Evolutionary conservation across 352 stramenopile species (phyloP).

Genomic region (Halophytophthora polymorphica): DNA sequence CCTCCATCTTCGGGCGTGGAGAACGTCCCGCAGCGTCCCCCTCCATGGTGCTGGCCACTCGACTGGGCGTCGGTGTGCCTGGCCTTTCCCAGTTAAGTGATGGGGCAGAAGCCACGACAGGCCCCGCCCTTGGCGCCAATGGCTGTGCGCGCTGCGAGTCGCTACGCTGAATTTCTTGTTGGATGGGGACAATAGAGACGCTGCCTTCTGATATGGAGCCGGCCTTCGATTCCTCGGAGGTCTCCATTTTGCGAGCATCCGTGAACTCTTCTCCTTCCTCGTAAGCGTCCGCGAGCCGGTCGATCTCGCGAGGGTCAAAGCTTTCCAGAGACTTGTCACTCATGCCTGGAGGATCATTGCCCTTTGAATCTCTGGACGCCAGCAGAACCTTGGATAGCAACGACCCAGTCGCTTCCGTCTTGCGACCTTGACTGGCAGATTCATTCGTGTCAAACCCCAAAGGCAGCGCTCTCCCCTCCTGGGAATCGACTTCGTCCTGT

Average conservation of each 20-base stretch:
- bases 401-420: constrained; percentile 3
- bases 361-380: constrained; percentile 10
- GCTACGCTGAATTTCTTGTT: constrained; percentile 6
- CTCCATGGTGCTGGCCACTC: constrained; percentile 8
- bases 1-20: constrained; percentile 32
- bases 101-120: constrained; percentile 1
- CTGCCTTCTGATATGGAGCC: not conserved
- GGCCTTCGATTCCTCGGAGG: constrained; percentile 1
- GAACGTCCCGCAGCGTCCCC: constrained; percentile 28
- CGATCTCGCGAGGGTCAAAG: constrained; percentile 49
- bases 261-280: constrained; percentile 28
- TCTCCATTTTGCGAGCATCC: not conserved
- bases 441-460: not conserved
- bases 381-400: constrained; percentile 14
- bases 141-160: constrained; percentile 2
- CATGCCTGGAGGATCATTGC: not conserved
- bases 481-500: constrained; percentile 3
- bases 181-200: not conserved
- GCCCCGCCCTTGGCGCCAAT: constrained; percentile 9
- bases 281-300: constrained; percentile 59
- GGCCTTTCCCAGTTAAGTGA: constrained; percentile 1
- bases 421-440: not conserved
- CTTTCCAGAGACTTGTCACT: constrained; percentile 16
- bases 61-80: constrained; percentile 8
- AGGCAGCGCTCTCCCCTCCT: not conserved